Evolutionary conservation across 2,329 filamentous ascomycete genomes (phyloP).

Genomic region (Colletotrichum plurivorum): DNA sequence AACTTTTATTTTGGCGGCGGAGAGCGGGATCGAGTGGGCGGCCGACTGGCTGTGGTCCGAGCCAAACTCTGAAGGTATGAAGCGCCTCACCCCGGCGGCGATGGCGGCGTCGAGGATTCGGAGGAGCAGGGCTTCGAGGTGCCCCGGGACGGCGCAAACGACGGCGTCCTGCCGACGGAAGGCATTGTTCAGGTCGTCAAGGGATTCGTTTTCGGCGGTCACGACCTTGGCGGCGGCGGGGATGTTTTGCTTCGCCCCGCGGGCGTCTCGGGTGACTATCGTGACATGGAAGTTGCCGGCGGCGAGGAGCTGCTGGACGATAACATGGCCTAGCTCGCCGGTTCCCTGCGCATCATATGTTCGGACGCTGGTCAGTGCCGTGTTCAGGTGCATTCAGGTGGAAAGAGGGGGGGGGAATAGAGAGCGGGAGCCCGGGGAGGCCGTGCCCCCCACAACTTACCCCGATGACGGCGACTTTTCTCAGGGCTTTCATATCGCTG

Average conservation of each 20-base stretch:
- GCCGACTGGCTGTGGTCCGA: constrained; percentile 46
- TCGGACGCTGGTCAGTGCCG: constrained; percentile 17
- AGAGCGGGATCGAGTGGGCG: constrained; percentile 38
- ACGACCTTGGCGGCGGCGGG: constrained; percentile 47
- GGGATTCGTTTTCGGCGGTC: constrained; percentile 51
- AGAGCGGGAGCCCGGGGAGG: not conserved
- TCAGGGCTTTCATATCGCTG: not conserved
- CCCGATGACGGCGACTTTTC: constrained; percentile 15
- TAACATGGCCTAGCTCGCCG: constrained; percentile 50
- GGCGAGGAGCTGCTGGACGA: constrained; percentile 48
- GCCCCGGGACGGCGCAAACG: constrained; percentile 60
- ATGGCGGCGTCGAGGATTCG: constrained; percentile 66
- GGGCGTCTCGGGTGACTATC: constrained; percentile 55
- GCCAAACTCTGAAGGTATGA: constrained; percentile 66
- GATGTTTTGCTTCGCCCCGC: constrained; percentile 49
- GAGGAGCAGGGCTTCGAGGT: constrained; percentile 58
- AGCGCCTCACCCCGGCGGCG: constrained; percentile 65
- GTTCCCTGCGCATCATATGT: constrained; percentile 34
- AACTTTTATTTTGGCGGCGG: constrained; percentile 40
- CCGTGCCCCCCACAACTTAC: constrained; percentile 7
- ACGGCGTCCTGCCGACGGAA: constrained; percentile 71
- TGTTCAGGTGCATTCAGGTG: not conserved
- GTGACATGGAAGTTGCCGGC: constrained; percentile 51
- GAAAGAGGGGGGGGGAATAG: not conserved
- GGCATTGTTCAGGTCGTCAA: constrained; percentile 62